phyloP scores from a whole-genome alignment of 2,329 filamentous ascomycete species.

The Hymenotorrendiella dingleyae region DNA sequence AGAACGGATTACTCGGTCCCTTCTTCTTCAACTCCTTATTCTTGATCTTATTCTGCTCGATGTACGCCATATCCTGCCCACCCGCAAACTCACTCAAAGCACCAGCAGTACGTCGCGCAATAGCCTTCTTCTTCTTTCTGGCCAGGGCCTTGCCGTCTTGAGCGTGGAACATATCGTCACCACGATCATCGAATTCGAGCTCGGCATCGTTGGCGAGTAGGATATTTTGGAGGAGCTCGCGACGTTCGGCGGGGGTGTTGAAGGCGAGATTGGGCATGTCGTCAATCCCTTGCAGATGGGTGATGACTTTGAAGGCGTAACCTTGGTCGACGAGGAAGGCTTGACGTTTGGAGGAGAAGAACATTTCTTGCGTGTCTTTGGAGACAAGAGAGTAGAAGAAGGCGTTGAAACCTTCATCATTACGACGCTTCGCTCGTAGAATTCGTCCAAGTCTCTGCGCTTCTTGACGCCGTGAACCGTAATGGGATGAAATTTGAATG shows the following conservation, averaged over 20 bases:
- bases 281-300: slow-evolving; percentile 86
- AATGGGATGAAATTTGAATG: slow-evolving; percentile 96
- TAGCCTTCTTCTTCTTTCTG: slow-evolving; percentile 49
- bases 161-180: slow-evolving; percentile 61
- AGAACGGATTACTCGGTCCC: slow-evolving; percentile 53
- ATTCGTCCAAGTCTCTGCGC: slow-evolving; percentile 91
- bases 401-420: slow-evolving; percentile 97
- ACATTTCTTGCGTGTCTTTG: slow-evolving; percentile 98
- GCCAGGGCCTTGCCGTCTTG: slow-evolving; percentile 32
- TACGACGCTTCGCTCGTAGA: slow-evolving; percentile 86
- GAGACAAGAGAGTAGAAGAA: slow-evolving; percentile 98
- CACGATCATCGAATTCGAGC: slow-evolving; percentile 30
- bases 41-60: slow-evolving; percentile 70
- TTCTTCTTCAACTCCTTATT: slow-evolving; percentile 62
- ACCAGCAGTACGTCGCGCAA: slow-evolving; percentile 73
- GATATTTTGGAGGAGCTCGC: slow-evolving; percentile 83
- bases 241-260: slow-evolving; percentile 69
- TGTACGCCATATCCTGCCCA: slow-evolving; percentile 95
- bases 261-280: slow-evolving; percentile 76
- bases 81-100: slow-evolving; percentile 81
- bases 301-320: slow-evolving; percentile 99
- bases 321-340: slow-evolving; percentile 97
- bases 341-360: slow-evolving; percentile 91
- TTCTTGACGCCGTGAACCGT: slow-evolving; percentile 93
- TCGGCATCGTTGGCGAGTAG: slow-evolving; percentile 75